A percentile compares a stretch with the other conserved stretches of the same genome.
Evolutionary conservation across 208 protist genomes (phyloP).

Genomic region (Trypanosoma scelopori): DNA sequence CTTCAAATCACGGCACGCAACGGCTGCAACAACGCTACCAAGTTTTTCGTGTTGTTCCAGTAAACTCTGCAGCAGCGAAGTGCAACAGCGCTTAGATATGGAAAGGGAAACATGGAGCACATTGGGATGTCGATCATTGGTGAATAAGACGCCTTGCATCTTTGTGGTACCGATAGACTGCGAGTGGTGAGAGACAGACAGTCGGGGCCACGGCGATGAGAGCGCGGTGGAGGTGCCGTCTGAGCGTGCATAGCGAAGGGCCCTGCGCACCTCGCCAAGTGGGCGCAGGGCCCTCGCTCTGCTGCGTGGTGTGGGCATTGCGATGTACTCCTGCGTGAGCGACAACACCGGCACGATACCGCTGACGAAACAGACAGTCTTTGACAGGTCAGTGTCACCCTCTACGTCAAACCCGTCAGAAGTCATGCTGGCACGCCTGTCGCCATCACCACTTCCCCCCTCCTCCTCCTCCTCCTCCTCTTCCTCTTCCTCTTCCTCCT

Average conservation of each 20-base stretch:
- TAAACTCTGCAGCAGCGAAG: conserved; percentile 20
- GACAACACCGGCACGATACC: conserved; percentile 21
- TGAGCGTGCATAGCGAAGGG: neutral
- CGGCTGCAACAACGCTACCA: conserved; percentile 1
- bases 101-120: conserved; percentile 23
- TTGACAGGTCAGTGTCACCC: neutral
- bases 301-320: neutral
- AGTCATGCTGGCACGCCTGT: neutral
- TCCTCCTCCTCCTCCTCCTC: neutral
- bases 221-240: neutral
- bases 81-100: conserved; percentile 21
- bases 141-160: neutral
- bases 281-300: neutral
- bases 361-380: neutral
- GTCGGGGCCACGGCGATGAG: neutral
- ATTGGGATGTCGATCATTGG: neutral
- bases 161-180: neutral
- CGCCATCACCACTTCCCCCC: neutral
- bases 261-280: no score
- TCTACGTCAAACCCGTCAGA: neutral
- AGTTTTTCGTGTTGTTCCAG: conserved; percentile 28
- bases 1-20: conserved; percentile 17
- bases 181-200: neutral
- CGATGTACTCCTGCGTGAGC: neutral
- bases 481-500: neutral